Base-by-base conservation (phyloP, 202 grass and related monocot genomes). In the Zizania palustris region DNA sequence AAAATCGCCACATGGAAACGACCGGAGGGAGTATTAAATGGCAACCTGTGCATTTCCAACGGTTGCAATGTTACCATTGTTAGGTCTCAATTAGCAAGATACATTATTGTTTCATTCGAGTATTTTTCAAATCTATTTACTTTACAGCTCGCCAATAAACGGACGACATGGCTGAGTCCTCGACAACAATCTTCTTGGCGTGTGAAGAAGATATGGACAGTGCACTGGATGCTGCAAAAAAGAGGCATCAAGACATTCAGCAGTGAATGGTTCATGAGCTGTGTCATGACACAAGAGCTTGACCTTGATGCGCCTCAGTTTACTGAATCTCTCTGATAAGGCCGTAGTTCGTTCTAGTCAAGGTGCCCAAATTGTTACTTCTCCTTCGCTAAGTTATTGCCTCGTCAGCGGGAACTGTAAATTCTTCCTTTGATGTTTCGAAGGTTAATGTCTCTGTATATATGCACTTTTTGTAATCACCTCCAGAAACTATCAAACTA, bases 181-280 rank as follows among this genome's bases (percentile, higher is more conserved):
- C 86, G 33, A 83, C 76, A 63, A 79, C 75, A 44, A 93, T 97
- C 55, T 97, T 93, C 67, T 59, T 97, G 79, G 90, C 84, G 15
- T 87, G 90, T 61, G 93, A 97, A 46, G 90, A 97, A 57, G 90
- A 93, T 37, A 83, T 80, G 44, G 78, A 88, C 34, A 85, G 85
- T 82, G 90, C 88, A 20, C 58, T 93, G 63, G 74, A 61, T 70
- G 93, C 90, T 28, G 86, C 86, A 53, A 91, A 82, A n/a, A 77
- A 75, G 69, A 66, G 86, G 93, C 36, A 62, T 91, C 7, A 82
- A 71, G 72, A 93, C 89, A 55, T 97, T 91, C 66, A 97, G 61
- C 72, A 87, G 86, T 63, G 93, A 97, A n/a, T 97, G 93, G 93
- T 69, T 97, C 61, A 91, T 97, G 85, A 91, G 78, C 63, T 93